These are phyloP conservation scores for Picochlorum sp. DNA, from an alignment of 139 green algal species.

Conservation along the genomic window DNA sequence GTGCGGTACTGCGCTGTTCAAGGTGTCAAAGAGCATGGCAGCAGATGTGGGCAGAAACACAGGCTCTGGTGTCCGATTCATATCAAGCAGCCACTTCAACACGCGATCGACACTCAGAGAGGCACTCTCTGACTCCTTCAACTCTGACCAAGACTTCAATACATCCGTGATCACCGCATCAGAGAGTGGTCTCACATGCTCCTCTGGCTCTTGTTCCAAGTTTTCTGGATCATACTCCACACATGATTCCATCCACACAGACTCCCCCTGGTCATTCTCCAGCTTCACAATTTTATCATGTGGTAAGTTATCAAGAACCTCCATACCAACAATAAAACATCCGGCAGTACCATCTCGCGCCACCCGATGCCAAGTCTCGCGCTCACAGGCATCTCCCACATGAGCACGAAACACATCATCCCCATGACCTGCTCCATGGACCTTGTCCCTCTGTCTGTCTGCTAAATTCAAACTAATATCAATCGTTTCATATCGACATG, in stretches of 20 bases:
- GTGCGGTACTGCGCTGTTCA: slow-evolving; percentile 53
- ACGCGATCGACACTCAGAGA: too few species aligned
- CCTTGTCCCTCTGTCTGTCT: slow-evolving; percentile 39
- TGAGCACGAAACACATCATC: slow-evolving; percentile 22
- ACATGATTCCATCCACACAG: slow-evolving; percentile 18
- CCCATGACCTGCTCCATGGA: slow-evolving; percentile 26
- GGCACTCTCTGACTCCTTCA: too few species aligned
- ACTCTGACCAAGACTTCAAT: slow-evolving; percentile 11
- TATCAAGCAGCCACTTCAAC: not conserved
- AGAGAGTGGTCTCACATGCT: slow-evolving; percentile 21
- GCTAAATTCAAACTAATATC: slow-evolving; percentile 61
- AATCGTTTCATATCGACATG: slow-evolving; percentile 53
- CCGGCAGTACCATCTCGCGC: slow-evolving; percentile 12
- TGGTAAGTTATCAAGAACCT: slow-evolving; percentile 86
- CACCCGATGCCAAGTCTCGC: slow-evolving; percentile 27
- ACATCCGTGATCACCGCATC: slow-evolving; percentile 52
- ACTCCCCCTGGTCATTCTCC: not conserved
- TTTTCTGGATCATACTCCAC: not conserved
- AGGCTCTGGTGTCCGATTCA: not conserved
- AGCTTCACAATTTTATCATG: slow-evolving; percentile 38
- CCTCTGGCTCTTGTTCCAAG: slow-evolving; percentile 3
- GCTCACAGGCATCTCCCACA: slow-evolving; percentile 30
- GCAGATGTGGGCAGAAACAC: slow-evolving; percentile 58
- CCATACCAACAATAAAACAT: slow-evolving; percentile 56
- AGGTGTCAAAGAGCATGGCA: slow-evolving; percentile 56